Conservation (phyloP, 225 moss, liverwort and hornwort species). For the Marchantia paleacea region DNA sequence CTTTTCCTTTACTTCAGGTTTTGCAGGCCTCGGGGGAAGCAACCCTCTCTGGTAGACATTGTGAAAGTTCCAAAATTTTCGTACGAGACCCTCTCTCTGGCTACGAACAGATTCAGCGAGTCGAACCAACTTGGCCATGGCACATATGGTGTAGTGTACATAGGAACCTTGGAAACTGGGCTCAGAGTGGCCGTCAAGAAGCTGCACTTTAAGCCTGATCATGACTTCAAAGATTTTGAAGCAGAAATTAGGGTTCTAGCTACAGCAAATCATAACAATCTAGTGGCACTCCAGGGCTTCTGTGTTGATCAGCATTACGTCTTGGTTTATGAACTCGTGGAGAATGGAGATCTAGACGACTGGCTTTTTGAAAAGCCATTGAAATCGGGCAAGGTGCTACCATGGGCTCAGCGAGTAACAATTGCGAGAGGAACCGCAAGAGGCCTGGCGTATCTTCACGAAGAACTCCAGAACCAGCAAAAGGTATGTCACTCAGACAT, state of each 20-base stretch:
- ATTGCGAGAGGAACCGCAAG: conserved; percentile 38
- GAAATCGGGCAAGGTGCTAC: conserved; percentile 7
- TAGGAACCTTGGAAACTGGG: conserved; percentile 37
- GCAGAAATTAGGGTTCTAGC: conserved; percentile 39
- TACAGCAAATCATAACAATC: conserved; percentile 37
- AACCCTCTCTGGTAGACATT: conserved; percentile 8
- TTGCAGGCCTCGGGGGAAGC: not conserved
- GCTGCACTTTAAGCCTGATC: conserved; percentile 10
- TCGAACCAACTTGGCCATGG: conserved; percentile 35
- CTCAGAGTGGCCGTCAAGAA: conserved; percentile 39
- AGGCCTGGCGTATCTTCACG: conserved; percentile 40
- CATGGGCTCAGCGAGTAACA: conserved; percentile 30
- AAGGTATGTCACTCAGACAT: conserved; percentile 43
- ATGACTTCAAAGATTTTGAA: conserved; percentile 30
- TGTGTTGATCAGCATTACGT: conserved; percentile 29
- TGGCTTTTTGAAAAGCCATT: conserved; percentile 39
- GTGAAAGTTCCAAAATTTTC: conserved; percentile 33
- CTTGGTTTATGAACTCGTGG: conserved; percentile 40
- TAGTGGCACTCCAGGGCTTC: conserved; percentile 41
- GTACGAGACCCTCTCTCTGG: conserved; percentile 24
- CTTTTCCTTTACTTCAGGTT: conserved; percentile 1
- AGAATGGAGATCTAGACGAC: conserved; percentile 36
- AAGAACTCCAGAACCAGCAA: conserved; percentile 39
- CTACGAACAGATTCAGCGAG: conserved; percentile 33
- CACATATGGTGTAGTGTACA: conserved; percentile 42